Conservation (phyloP, 1,284 basidiomycete genomes). For the Apiotrichum gamsii region DNA sequence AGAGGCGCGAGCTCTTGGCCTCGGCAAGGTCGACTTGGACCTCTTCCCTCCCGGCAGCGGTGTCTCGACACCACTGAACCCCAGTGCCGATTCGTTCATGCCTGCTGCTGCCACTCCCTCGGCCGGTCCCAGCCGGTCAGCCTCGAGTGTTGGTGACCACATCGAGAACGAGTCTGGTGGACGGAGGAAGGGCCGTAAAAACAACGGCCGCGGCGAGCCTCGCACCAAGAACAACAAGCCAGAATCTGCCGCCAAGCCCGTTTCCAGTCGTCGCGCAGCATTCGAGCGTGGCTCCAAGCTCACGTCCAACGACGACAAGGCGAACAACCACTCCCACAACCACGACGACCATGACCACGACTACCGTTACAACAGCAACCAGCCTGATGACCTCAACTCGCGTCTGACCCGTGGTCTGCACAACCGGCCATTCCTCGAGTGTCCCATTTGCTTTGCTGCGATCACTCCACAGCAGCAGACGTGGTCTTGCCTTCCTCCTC, state of each 20-base stretch:
- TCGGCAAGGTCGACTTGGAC: not conserved
- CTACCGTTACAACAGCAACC: constrained; percentile 3
- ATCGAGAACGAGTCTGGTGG: not conserved
- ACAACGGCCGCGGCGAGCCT: not conserved
- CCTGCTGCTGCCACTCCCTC: not conserved
- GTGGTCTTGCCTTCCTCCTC: constrained; percentile 44
- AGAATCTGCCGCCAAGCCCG: constrained; percentile 3
- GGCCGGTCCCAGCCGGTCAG: not conserved
- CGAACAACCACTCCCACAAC: constrained; percentile 8
- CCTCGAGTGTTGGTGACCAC: not conserved
- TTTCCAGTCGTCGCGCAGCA: constrained; percentile 28
- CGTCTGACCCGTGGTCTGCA: constrained; percentile 40
- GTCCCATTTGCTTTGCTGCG: constrained; percentile 47
- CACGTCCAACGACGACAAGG: constrained; percentile 9
- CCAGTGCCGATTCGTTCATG: constrained; percentile 3
- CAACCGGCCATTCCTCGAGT: constrained; percentile 41
- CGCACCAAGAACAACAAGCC: not conserved
- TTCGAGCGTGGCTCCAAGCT: constrained; percentile 28
- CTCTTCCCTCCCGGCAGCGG: not conserved
- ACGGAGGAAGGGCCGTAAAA: not conserved
- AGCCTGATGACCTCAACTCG: constrained; percentile 44
- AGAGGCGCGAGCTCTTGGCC: not conserved
- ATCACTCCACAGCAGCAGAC: constrained; percentile 42
- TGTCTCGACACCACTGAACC: constrained; percentile 9
- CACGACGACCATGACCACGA: constrained; percentile 6